Evolutionary conservation across 192 early-diverging fungal species (phyloP).

Genomic region (Chytriomyces confervae): DNA sequence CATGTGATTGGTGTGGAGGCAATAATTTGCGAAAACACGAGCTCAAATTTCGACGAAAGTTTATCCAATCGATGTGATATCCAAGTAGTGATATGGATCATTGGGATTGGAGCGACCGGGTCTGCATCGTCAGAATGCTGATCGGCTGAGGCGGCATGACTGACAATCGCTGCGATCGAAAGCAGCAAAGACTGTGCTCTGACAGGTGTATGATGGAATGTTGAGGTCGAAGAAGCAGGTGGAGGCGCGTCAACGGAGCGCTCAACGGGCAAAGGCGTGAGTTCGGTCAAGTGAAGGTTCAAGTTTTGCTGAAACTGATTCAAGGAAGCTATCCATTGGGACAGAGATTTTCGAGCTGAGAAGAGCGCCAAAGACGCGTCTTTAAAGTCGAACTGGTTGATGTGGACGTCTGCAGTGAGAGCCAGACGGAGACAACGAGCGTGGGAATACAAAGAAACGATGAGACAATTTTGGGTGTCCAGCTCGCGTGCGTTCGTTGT

Average conservation of each 20-base stretch:
- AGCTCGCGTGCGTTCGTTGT: too few relatives aligned
- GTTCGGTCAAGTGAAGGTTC: background rate
- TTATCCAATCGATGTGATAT: background rate
- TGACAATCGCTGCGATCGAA: background rate
- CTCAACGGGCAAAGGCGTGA: background rate
- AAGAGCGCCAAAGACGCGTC: constrained; percentile 12
- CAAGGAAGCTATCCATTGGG: background rate
- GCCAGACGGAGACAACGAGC: background rate
- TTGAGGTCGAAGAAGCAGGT: background rate
- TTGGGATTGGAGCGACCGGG: background rate
- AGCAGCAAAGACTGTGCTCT: background rate
- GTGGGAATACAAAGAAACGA: background rate
- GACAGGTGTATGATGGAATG: background rate
- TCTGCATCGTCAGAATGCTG: background rate
- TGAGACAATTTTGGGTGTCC: too few relatives aligned
- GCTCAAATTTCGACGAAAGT: constrained; percentile 1
- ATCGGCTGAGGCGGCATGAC: background rate
- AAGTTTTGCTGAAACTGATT: constrained; percentile 13
- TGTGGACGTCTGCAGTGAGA: background rate
- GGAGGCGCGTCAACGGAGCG: background rate
- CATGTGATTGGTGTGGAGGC: background rate
- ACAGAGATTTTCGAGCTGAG: background rate
- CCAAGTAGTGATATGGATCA: constrained; percentile 12
- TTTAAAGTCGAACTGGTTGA: constrained; percentile 19
- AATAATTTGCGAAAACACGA: constrained; percentile 11